phyloP scores from a whole-genome alignment of 305 asterid genomes.

The Solanum aculeatissimum region DNA sequence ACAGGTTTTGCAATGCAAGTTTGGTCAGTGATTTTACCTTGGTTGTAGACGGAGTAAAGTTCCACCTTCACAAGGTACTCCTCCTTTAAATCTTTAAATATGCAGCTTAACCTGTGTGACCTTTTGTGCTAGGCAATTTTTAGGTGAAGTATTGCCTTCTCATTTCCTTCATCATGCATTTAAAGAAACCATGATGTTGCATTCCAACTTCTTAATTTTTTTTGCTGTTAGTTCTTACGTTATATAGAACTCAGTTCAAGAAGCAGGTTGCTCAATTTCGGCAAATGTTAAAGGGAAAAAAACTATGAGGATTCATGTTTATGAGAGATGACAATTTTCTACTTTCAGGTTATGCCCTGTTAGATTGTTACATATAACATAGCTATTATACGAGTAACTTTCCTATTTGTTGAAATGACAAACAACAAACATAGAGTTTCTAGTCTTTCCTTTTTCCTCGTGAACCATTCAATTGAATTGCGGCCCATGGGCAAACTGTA shows the following conservation, averaged over 20 bases:
- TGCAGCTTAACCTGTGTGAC: background rate
- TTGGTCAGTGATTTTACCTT: slow-evolving; percentile 69
- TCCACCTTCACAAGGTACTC: slow-evolving; percentile 94
- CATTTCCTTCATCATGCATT: background rate
- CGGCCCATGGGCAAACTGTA: background rate
- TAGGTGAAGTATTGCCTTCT: background rate
- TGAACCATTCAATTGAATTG: background rate
- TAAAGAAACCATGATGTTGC: background rate
- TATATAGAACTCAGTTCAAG: background rate
- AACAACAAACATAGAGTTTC: background rate
- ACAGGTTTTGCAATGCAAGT: slow-evolving; percentile 75
- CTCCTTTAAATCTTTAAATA: background rate
- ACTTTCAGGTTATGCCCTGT: background rate
- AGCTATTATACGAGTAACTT: background rate
- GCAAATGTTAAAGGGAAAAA: background rate
- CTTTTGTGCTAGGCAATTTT: background rate
- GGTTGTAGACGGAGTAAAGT: slow-evolving; percentile 52
- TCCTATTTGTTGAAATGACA: background rate
- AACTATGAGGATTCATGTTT: background rate
- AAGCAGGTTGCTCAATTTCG: background rate
- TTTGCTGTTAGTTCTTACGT: background rate
- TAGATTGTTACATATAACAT: background rate
- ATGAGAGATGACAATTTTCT: background rate
- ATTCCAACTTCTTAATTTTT: background rate
- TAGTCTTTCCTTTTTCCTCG: background rate